Conservation (phyloP, 805 yeast species). For the Ogataea trehaloabstinens region DNA sequence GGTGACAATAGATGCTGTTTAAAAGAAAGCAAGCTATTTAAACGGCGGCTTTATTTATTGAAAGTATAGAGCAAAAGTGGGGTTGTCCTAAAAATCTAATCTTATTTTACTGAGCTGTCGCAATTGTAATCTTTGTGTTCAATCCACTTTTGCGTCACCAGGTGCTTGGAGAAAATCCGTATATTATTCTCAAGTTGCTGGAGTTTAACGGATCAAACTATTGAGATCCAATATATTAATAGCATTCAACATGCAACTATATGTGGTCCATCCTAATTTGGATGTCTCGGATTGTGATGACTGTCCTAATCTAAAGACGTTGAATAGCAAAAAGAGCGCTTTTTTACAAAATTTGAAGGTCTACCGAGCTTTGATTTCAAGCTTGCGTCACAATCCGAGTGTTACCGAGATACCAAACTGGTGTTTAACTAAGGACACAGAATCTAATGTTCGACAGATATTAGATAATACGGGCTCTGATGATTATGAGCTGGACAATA, state of each 20-base stretch:
- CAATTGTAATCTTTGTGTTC: too few species aligned
- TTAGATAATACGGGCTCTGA: conserved; percentile 1
- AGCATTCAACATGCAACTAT: conserved; percentile 23
- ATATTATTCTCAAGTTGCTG: too few species aligned
- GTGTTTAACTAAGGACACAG: conserved; percentile 19
- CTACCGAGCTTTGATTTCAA: conserved; percentile 13
- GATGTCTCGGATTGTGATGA: conserved; percentile 27
- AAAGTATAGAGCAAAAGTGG: too few species aligned
- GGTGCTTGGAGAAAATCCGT: too few species aligned
- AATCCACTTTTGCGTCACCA: too few species aligned
- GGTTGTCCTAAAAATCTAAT: too few species aligned
- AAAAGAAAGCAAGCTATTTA: too few species aligned
- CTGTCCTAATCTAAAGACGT: conserved; percentile 18
- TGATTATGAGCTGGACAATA: neutral
- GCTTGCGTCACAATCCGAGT: conserved; percentile 8
- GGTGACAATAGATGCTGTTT: too few species aligned
- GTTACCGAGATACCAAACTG: conserved; percentile 18
- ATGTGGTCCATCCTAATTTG: conserved; percentile 32
- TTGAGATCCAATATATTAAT: too few species aligned
- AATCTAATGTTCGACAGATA: conserved; percentile 11
- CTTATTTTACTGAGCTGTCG: too few species aligned
- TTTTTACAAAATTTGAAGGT: conserved; percentile 18
- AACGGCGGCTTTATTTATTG: too few species aligned
- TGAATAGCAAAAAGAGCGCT: conserved; percentile 16
- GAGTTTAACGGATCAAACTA: too few species aligned